Evolutionary conservation across 257 asterid species (phyloP).

Genomic region (Jasminum sambac): DNA sequence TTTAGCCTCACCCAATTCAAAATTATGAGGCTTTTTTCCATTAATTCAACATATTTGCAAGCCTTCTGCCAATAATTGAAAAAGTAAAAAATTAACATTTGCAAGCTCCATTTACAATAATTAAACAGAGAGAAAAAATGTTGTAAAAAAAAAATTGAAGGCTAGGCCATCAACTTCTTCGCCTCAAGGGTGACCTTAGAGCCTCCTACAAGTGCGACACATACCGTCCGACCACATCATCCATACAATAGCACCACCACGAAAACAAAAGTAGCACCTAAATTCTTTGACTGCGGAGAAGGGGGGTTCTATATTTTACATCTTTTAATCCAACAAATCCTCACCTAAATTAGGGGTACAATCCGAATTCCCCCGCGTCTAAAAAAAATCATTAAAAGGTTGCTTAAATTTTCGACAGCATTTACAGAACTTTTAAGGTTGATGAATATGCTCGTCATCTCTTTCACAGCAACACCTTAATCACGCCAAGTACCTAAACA

Average conservation of each 20-base stretch:
- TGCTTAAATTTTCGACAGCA: slow-evolving; percentile 18
- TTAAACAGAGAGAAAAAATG: too few species aligned
- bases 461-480: slow-evolving; percentile 6
- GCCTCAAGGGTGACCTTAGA: too few species aligned
- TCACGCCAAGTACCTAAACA: slow-evolving; percentile 96
- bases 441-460: slow-evolving; percentile 1
- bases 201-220: too few species aligned
- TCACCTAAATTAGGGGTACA: slow-evolving; percentile 16
- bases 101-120: too few species aligned
- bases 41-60: too few species aligned
- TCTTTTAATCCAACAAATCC: slow-evolving; percentile 8
- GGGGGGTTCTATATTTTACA: not conserved
- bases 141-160: too few species aligned
- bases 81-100: too few species aligned
- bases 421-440: slow-evolving; percentile 29
- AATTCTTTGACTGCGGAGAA: slow-evolving; percentile 24
- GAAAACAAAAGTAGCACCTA: slow-evolving; percentile 17
- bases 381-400: slow-evolving; percentile 17
- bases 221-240: too few species aligned
- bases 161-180: too few species aligned
- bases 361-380: slow-evolving; percentile 21
- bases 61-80: too few species aligned
- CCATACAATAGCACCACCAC: slow-evolving; percentile 8
- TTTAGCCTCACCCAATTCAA: too few species aligned
- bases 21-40: too few species aligned